Conservation (phyloP, 1,284 basidiomycete species). For the Microbotryum violaceum region DNA sequence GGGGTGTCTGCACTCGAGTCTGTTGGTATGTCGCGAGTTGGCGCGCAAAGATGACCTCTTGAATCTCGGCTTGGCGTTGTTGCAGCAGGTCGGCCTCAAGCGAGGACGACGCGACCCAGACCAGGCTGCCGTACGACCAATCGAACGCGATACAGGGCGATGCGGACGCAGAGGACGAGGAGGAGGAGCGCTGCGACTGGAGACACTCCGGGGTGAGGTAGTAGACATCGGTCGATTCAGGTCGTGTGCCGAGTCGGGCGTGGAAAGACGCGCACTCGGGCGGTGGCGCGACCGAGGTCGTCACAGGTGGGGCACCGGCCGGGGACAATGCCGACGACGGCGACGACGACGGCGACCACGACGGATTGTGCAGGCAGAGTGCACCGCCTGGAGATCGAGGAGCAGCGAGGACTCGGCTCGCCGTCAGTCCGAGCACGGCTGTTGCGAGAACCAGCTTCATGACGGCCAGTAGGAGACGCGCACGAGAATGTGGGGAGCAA, state of each 20-base stretch:
- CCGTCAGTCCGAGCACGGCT: too few species aligned
- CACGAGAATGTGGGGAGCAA: too few species aligned
- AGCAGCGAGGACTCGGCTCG: too few species aligned
- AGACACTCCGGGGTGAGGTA: background rate
- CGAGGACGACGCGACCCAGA: background rate
- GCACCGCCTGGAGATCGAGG: too few species aligned
- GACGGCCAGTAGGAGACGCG: too few species aligned
- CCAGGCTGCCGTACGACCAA: background rate
- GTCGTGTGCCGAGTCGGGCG: background rate
- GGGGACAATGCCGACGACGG: too few species aligned
- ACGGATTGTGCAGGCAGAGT: too few species aligned
- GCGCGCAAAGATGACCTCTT: too few species aligned
- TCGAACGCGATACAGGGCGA: background rate
- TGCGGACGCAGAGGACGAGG: background rate
- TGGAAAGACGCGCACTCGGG: constrained; percentile 1
- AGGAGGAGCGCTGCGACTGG: background rate
- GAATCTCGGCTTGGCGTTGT: background rate
- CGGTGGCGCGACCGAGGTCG: background rate
- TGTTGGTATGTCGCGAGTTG: background rate
- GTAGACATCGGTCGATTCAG: too few species aligned
- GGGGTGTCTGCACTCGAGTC: background rate
- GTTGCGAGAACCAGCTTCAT: too few species aligned
- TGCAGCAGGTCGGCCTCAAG: background rate
- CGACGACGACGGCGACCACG: too few species aligned
- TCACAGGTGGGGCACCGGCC: too few species aligned